Conservation (phyloP, 2,329 filamentous ascomycete species). For the Aspergillus versicolor region DNA sequence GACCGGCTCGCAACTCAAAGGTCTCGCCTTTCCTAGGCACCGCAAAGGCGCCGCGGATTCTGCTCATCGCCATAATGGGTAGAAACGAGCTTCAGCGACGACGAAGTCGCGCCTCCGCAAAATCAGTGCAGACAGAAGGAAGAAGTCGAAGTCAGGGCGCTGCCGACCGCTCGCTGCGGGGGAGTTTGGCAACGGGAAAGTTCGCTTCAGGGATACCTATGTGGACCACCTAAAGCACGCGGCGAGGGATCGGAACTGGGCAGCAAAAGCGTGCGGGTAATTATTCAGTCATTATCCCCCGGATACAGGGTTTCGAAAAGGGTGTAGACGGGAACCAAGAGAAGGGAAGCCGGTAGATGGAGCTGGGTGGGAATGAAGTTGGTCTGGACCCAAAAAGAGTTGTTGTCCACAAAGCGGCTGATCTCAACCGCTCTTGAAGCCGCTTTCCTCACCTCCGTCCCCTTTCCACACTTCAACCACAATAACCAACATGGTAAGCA, state of each 20-base stretch:
- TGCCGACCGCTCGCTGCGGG: conserved; percentile 33
- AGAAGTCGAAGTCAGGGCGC: not conserved
- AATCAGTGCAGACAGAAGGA: conserved; percentile 16
- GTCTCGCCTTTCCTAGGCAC: conserved; percentile 95
- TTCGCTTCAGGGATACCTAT: conserved; percentile 27
- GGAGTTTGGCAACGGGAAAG: conserved; percentile 24
- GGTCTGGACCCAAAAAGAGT: conserved; percentile 13
- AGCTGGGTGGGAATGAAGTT: conserved; percentile 7
- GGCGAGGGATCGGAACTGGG: conserved; percentile 8
- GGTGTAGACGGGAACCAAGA: not conserved
- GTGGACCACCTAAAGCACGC: conserved; percentile 13
- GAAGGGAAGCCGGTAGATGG: not conserved
- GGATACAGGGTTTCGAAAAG: not conserved
- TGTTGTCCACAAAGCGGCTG: conserved; percentile 15
- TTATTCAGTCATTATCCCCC: conserved; percentile 3
- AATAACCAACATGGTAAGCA: conserved; percentile 21
- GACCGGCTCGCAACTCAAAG: conserved; percentile 89
- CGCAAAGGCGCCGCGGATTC: conserved; percentile 90
- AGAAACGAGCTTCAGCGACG: conserved; percentile 34
- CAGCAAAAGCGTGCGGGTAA: not conserved
- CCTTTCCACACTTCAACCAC: conserved; percentile 16
- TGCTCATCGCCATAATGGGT: conserved; percentile 81
- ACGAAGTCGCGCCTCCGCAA: conserved; percentile 36
- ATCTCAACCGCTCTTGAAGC: conserved; percentile 1
- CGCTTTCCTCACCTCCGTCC: not conserved